Evolutionary conservation across 2,329 filamentous ascomycete genomes (phyloP), one percentile per base, ranked within the genome.

Genomic region (Tolypocladium pustulatum): DNA sequence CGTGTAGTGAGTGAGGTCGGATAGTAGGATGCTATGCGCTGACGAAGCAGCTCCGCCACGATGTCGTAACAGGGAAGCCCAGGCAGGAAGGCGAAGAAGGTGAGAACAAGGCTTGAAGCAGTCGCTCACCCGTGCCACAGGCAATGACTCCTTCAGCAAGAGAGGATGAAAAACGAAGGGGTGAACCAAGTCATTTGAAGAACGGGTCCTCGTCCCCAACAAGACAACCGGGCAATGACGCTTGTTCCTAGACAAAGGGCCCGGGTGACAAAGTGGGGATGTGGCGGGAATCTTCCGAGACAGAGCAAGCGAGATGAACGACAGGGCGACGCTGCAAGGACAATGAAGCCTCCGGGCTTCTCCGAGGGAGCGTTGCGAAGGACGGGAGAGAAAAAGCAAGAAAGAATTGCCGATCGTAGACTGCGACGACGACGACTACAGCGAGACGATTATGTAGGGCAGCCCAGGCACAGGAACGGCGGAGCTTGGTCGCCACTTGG

Each of bases 101-200:
- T 30, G 30, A 27, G 40, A 36, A 34, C 30, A 36, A 37, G 12
- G 30, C 27, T n/a, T 22, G 55, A 56, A 34, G 40, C 20, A 34
- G 22, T 25, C 20, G 40, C 54, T 27, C 27, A 30, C 38, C 36
- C 13, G 54, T 32, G 40, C n/a, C 38, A 22, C 38, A 46, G 36
- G 32, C 10, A 13, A 4, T 34, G 5, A 34, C 30, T 22, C 38
- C 17, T 15, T 40, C 36, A 22, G 27, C 10, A 43, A 55, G 36
- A 27, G 10, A 25, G 34, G 6, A 37, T 27, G 41, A 15, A 27
- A 37, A 17, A 41, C 12, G 40, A 25, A 37, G 34, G 55, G 10
- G 37, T 27, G 54, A 57, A 54, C 55, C 38, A 43, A 54, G 55
- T 41, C 27, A 57, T 57, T 52, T 55, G 55, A n/a, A 40, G 51